Percentiles rank a stretch among this genome's conserved stretches.
Conservation (phyloP, 208 protist genomes). For the Herpetomonas muscarum region DNA sequence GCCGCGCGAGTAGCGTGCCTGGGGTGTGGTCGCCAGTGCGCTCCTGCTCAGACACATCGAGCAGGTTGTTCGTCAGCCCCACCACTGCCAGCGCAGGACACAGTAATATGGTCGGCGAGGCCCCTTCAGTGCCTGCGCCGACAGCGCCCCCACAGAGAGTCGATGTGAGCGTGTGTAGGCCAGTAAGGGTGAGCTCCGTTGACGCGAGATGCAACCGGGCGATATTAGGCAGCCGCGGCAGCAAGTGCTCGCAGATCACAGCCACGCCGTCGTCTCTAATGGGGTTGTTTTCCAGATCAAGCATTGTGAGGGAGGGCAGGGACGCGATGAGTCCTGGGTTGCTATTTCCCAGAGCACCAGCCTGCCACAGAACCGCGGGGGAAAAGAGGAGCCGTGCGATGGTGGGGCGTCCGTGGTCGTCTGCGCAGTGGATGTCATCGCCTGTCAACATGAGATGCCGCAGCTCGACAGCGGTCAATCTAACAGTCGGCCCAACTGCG, state of each 20-base stretch:
- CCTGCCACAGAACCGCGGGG: not conserved
- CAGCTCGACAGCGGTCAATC: no score
- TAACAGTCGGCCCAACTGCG: no score
- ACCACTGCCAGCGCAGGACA: conserved; percentile 13
- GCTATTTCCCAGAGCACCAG: no score
- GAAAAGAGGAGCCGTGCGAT: conserved; percentile 3
- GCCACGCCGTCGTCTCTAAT: conserved; percentile 18
- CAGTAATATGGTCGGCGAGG: not conserved
- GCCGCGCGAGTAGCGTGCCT: conserved; percentile 4
- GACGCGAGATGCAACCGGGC: not conserved
- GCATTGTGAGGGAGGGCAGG: conserved; percentile 9
- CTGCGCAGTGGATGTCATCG: no score
- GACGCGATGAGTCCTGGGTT: not conserved
- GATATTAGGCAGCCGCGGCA: conserved; percentile 3
- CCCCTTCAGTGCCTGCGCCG: not conserved
- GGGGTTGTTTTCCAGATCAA: conserved; percentile 35
- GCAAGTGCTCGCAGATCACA: conserved; percentile 10
- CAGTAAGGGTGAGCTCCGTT: not conserved
- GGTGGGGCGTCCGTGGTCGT: no score
- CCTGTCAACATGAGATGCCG: no score
- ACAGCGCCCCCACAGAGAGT: not conserved
- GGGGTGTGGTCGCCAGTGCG: not conserved
- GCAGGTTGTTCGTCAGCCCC: conserved; percentile 41
- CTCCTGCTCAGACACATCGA: not conserved
- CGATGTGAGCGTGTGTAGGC: not conserved